phyloP scores from a whole-genome alignment of 2,329 filamentous ascomycete genomes.

The Aspergillus transmontanensis region DNA sequence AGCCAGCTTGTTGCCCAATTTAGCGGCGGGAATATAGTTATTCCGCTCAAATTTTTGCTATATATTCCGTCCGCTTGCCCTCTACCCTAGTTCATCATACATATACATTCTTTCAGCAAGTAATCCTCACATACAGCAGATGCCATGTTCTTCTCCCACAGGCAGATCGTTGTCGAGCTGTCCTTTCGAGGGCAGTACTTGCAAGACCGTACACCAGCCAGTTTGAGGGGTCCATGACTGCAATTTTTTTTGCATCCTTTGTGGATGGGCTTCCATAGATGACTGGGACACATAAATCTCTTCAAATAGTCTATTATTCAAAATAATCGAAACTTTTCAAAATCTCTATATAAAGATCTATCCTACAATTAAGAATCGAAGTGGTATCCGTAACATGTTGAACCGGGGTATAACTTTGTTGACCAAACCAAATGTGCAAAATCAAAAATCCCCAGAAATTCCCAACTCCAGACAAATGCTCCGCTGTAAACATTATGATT shows the following conservation, averaged over 20 bases:
- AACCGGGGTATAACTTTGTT: constrained; percentile 2
- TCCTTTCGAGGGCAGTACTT: constrained; percentile 29
- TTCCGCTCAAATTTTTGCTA: constrained; percentile 18
- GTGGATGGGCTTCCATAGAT: constrained; percentile 52
- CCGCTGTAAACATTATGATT: constrained; percentile 17
- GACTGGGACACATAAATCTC: constrained; percentile 40
- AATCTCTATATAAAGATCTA: background rate
- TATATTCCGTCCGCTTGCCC: constrained; percentile 20
- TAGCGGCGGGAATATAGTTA: background rate
- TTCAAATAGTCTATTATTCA: background rate
- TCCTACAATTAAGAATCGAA: background rate
- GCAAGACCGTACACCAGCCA: constrained; percentile 46
- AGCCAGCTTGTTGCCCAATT: background rate
- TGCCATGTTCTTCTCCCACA: constrained; percentile 23
- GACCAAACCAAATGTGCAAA: background rate
- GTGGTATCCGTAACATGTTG: constrained; percentile 5
- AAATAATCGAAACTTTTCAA: background rate
- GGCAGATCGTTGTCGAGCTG: constrained; percentile 32
- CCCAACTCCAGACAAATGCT: constrained; percentile 12
- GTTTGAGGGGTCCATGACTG: constrained; percentile 51
- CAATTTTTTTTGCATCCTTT: constrained; percentile 18
- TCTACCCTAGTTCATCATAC: constrained; percentile 15
- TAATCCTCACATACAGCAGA: constrained; percentile 28
- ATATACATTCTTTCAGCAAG: constrained; percentile 33
- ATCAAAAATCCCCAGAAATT: background rate